These are phyloP conservation scores for Russula virescens DNA, from an alignment of 768 basidiomycete genomes.

Conservation along the genomic window DNA sequence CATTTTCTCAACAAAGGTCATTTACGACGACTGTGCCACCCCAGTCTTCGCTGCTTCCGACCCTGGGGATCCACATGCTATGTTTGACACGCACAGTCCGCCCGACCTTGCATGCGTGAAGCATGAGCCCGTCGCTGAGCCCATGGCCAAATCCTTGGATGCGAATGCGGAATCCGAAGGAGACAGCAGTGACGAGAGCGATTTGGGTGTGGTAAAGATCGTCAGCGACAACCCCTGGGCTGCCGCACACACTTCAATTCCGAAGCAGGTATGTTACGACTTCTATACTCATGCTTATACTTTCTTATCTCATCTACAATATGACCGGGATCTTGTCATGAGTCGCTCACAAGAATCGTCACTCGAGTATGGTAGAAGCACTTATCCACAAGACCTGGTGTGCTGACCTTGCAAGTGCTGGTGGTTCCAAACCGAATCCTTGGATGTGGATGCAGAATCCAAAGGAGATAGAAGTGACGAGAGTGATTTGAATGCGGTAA, in stretches of 20 bases:
- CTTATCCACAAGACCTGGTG: constrained; percentile 27
- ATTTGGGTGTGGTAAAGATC: constrained; percentile 68
- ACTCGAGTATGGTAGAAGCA: constrained; percentile 32
- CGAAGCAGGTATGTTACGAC: constrained; percentile 63
- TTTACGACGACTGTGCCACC: background rate
- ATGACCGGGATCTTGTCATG: constrained; percentile 82
- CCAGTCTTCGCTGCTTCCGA: background rate
- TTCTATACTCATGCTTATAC: background rate
- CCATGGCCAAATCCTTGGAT: constrained; percentile 18
- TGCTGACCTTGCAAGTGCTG: constrained; percentile 19
- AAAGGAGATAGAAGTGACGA: too few species aligned
- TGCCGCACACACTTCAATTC: constrained; percentile 87
- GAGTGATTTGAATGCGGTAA: too few species aligned
- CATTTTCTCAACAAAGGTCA: background rate
- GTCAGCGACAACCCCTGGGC: constrained; percentile 79
- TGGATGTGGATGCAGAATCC: too few species aligned
- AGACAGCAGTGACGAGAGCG: constrained; percentile 35
- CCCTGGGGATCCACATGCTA: background rate
- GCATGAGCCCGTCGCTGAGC: constrained; percentile 12
- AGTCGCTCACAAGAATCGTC: constrained; percentile 34
- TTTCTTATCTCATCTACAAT: constrained; percentile 36
- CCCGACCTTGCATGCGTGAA: constrained; percentile 3
- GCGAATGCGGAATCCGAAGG: constrained; percentile 30
- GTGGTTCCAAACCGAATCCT: constrained; percentile 19
- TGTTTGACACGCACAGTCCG: background rate